A percentile compares a stretch with the other conserved stretches of the same genome.
Evolutionary conservation across 768 basidiomycete genomes (phyloP).

Genomic region (Boletus reticuloceps): DNA sequence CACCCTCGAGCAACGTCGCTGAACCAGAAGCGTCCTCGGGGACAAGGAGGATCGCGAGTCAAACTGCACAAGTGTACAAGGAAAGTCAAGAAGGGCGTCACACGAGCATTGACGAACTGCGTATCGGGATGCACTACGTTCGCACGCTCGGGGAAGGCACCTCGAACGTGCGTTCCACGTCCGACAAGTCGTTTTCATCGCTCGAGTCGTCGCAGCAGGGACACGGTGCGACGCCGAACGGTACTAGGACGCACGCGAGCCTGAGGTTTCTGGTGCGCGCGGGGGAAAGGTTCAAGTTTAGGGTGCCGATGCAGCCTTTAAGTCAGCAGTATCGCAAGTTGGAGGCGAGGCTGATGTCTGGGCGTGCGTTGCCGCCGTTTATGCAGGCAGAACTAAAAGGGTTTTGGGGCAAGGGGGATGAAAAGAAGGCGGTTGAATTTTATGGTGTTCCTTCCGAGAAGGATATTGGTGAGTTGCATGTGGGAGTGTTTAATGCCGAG

Average conservation of each 20-base stretch:
- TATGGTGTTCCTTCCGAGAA: conserved; percentile 48
- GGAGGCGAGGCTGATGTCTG: conserved; percentile 49
- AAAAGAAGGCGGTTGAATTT: conserved; percentile 53
- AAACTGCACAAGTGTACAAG: conserved; percentile 59
- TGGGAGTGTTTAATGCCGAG: conserved; percentile 54
- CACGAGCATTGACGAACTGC: conserved; percentile 60
- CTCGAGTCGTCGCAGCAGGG: conserved; percentile 56
- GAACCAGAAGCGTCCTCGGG: conserved; percentile 24
- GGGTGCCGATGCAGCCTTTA: conserved; percentile 41
- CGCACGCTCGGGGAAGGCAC: conserved; percentile 61
- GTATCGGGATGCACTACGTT: conserved; percentile 69
- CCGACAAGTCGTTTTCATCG: conserved; percentile 55
- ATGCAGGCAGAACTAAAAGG: conserved; percentile 50
- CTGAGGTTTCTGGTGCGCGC: conserved; percentile 49
- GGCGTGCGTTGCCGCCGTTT: conserved; percentile 54
- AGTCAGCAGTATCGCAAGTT: conserved; percentile 35
- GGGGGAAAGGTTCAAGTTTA: conserved; percentile 60
- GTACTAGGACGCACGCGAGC: conserved; percentile 23
- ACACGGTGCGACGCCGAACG: conserved; percentile 22
- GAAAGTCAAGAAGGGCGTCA: conserved; percentile 32
- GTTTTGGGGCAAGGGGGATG: conserved; percentile 31
- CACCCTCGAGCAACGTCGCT: conserved; percentile 29
- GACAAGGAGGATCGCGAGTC: conserved; percentile 52
- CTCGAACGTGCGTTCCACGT: conserved; percentile 30
- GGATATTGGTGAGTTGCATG: conserved; percentile 52